Base-by-base conservation (phyloP, 345 rosid genomes). In the Anastatica hierochuntica region DNA sequence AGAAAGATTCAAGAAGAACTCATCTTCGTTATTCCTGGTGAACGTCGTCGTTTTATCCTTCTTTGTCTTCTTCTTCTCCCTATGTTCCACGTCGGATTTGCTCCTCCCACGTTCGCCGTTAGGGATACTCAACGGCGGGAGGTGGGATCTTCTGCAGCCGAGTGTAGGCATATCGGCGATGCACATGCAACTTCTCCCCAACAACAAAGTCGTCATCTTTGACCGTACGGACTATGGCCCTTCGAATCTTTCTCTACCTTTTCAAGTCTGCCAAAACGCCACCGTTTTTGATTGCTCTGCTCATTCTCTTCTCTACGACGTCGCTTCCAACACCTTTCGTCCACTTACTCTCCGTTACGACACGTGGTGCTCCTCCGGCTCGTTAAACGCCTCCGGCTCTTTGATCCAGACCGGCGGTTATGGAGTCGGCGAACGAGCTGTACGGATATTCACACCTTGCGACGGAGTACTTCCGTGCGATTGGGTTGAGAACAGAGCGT, bases 321-420 rank as follows among this genome's bases (percentile, higher is more conserved):
- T 77, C 35, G 14, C 33, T 38, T 72, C 80, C 16, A 79, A 84
- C 57, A 52, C 70, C 0, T 77, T 60, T 40, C 88, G 84, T 0
- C 87, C 98, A 8, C 72, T 90, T 0, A 75, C 57, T 67, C 74
- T 87, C 31, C 76, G 51, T 8, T 84, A 78, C 8, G 96, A 90
- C 58, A 75, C 87, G 10, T 90, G 95, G 95, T 84, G 98, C 72
- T 90, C 98, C 0, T 90, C 96, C 0, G 98, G 95, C 0, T 73
- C 96, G 0, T 67, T 82, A 11, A 71, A 76, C 36, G 77, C 88
- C 0, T 58, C 79, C 7, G 96, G 98, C 23, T 77, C 89, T 2
- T 72, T 82, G 0, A 62, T 87, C 59, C 98, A 90, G 34, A 84
- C 88, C 1, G 98, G 98, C 14, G 96, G 98, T 3, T 87, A 37